Conservation (phyloP, 305 asterid species). For the Solanum hybrid region DNA sequence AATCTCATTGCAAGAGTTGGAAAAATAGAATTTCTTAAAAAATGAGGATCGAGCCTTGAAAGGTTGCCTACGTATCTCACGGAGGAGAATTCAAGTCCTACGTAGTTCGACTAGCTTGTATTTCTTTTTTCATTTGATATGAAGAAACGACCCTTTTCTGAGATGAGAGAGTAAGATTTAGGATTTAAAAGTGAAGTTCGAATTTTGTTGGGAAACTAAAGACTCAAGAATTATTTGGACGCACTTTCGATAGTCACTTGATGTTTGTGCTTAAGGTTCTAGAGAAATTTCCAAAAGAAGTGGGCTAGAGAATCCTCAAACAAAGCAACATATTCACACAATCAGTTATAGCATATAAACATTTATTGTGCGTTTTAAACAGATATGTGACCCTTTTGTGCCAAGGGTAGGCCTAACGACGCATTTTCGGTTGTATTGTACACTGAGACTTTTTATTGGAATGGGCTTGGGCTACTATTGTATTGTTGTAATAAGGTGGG, state of each 20-base stretch:
- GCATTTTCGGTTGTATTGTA: not conserved
- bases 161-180: not conserved
- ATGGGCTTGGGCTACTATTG: not conserved
- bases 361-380: too few species aligned
- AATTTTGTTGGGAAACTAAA: not conserved
- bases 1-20: not conserved
- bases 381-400: not conserved
- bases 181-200: not conserved
- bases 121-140: not conserved
- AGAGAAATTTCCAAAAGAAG: not conserved
- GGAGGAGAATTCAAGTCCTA: not conserved
- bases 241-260: not conserved
- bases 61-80: not conserved
- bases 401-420: not conserved
- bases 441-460: not conserved
- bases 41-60: not conserved
- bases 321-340: not conserved
- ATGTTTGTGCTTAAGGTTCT: not conserved
- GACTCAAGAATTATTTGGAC: not conserved
- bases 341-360: too few species aligned
- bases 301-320: not conserved
- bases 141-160: not conserved
- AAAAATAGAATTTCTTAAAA: not conserved
- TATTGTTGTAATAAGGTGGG: not conserved
- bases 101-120: not conserved